Percentiles rank a stretch among this genome's conserved stretches.
These are phyloP conservation scores for Saccharomyces mikatae DNA, from an alignment of 805 yeast genomes.

Conservation along the genomic window DNA sequence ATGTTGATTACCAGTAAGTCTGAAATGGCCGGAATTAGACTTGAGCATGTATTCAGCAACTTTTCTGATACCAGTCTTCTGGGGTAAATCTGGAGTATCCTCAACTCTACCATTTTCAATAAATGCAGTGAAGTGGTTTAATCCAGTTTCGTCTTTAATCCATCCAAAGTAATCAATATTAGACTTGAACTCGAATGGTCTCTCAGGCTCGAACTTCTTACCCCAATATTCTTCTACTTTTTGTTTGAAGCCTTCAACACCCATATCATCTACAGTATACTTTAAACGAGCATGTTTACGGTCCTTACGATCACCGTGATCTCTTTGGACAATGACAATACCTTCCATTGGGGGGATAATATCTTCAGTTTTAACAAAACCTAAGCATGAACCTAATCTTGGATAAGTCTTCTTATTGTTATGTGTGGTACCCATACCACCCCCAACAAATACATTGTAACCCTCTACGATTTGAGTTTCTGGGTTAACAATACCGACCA, in stretches of 20 bases:
- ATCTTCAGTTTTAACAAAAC: constrained; percentile 62
- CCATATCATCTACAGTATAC: constrained; percentile 91
- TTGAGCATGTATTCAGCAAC: constrained; percentile 63
- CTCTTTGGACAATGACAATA: constrained; percentile 90
- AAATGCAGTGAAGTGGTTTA: constrained; percentile 86
- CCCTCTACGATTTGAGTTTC: constrained; percentile 57
- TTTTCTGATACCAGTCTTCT: constrained; percentile 75
- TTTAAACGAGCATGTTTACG: constrained; percentile 97
- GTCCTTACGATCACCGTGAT: constrained; percentile 87
- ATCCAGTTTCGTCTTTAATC: constrained; percentile 77
- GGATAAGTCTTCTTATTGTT: constrained; percentile 96
- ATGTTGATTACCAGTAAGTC: constrained; percentile 95
- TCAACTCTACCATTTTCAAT: constrained; percentile 95
- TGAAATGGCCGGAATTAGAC: constrained; percentile 68
- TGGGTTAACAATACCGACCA: constrained; percentile 74
- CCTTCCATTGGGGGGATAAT: constrained; percentile 77
- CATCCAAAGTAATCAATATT: constrained; percentile 92
- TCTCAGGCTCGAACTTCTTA: constrained; percentile 59
- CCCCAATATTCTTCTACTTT: constrained; percentile 84
- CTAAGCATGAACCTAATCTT: constrained; percentile 83
- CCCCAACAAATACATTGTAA: constrained; percentile 86
- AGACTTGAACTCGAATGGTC: constrained; percentile 69
- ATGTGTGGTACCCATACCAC: constrained; percentile 98
- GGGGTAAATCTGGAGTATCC: constrained; percentile 83
- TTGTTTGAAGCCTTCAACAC: constrained; percentile 71